Conservation (phyloP, 306 rosid genomes). For the Begonia loranthoides region DNA sequence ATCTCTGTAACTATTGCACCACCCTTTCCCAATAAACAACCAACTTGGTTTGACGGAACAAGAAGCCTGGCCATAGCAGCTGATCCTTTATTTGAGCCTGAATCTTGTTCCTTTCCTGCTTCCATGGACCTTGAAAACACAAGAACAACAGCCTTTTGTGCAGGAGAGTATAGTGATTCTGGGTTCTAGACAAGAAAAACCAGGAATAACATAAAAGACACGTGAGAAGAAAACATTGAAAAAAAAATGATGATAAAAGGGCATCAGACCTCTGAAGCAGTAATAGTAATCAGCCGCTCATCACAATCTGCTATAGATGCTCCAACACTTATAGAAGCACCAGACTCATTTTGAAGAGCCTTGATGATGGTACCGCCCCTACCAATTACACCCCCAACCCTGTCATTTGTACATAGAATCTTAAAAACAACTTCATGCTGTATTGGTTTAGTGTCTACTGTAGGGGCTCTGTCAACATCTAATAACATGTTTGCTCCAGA, state of each 20-base stretch:
- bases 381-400: slow-evolving; percentile 90
- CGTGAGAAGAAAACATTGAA: slow-evolving; percentile 5
- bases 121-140: slow-evolving; percentile 72
- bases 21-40: slow-evolving; percentile 94
- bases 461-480: slow-evolving; percentile 42
- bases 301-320: slow-evolving; percentile 54
- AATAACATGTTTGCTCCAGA: slow-evolving; percentile 39
- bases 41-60: slow-evolving; percentile 77
- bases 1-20: slow-evolving; percentile 78
- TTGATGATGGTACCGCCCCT: slow-evolving; percentile 72
- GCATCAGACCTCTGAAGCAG: slow-evolving; percentile 74
- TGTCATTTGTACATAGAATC: slow-evolving; percentile 70
- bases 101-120: slow-evolving; percentile 52
- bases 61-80: slow-evolving; percentile 53
- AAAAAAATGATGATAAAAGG: slow-evolving; percentile 4
- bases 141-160: slow-evolving; percentile 82
- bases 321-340: slow-evolving; percentile 66
- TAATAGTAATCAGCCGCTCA: slow-evolving; percentile 60
- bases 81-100: slow-evolving; percentile 41
- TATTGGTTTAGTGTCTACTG: slow-evolving; percentile 30
- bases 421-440: slow-evolving; percentile 61
- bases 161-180: slow-evolving; percentile 77
- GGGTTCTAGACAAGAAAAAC: slow-evolving; percentile 37
- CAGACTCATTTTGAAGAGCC: slow-evolving; percentile 86
- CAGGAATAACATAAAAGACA: background rate